These are phyloP conservation scores for Zygoascus meyerae DNA, from an alignment of 1,139 yeast genomes.

Conservation along the genomic window DNA sequence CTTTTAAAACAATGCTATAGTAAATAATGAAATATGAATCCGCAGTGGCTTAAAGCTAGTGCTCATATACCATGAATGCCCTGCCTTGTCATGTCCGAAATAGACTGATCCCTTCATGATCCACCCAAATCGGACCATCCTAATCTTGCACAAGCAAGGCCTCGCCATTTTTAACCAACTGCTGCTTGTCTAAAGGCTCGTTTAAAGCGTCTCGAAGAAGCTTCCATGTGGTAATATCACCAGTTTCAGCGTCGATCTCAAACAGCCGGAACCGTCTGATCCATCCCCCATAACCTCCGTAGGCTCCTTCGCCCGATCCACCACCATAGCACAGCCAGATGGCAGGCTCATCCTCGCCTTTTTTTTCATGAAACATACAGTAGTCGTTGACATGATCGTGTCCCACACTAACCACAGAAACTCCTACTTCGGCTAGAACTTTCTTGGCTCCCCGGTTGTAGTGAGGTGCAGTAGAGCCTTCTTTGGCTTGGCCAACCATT, in stretches of 20 bases:
- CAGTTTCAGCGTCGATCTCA: conserved; percentile 53
- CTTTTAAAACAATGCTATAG: too few species aligned
- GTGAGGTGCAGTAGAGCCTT: conserved; percentile 72
- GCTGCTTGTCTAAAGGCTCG: conserved; percentile 50
- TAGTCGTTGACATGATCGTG: conserved; percentile 95
- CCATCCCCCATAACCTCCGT: conserved; percentile 85
- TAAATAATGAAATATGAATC: too few species aligned
- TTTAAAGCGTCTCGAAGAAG: conserved; percentile 42
- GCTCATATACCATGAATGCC: too few species aligned
- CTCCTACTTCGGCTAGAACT: conserved; percentile 56
- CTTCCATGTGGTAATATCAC: conserved; percentile 68
- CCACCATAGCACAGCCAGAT: conserved; percentile 94
- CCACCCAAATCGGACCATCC: too few species aligned
- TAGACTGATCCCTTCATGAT: too few species aligned
- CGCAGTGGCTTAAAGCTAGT: too few species aligned
- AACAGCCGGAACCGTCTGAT: conserved; percentile 67
- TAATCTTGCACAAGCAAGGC: neutral
- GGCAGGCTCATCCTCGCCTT: conserved; percentile 34
- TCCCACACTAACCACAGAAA: conserved; percentile 71
- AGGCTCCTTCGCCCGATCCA: conserved; percentile 89
- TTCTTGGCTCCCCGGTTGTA: conserved; percentile 62
- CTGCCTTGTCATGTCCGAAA: too few species aligned
- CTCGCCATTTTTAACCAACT: conserved; percentile 46
- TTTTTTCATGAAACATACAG: conserved; percentile 51
- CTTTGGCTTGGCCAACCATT: conserved; percentile 57